These are phyloP conservation scores for Spizellomyces sp. DNA, from an alignment of 192 early-diverging fungal genomes.

Conservation along the genomic window DNA sequence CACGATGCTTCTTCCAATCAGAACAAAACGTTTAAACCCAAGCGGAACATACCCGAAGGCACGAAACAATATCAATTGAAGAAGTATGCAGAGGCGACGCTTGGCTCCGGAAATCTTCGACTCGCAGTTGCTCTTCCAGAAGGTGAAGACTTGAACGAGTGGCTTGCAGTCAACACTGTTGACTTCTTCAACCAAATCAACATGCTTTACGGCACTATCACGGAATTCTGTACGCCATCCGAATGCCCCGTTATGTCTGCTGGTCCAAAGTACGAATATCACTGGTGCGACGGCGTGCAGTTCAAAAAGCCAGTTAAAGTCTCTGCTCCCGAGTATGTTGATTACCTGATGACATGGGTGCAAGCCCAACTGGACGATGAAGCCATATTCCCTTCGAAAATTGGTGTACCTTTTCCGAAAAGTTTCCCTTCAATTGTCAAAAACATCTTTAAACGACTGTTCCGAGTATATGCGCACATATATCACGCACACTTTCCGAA, in stretches of 20 bases:
- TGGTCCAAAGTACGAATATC: conserved; percentile 80
- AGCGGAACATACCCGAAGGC: conserved; percentile 52
- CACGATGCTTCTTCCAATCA: conserved; percentile 4
- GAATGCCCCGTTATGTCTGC: conserved; percentile 91
- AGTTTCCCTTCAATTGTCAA: conserved; percentile 68
- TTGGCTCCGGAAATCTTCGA: conserved; percentile 78
- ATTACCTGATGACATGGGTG: conserved; percentile 78
- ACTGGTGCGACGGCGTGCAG: conserved; percentile 81
- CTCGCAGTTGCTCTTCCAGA: conserved; percentile 80
- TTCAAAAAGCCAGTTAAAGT: conserved; percentile 87
- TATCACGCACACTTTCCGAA: conserved; percentile 83
- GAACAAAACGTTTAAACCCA: conserved; percentile 65
- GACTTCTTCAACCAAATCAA: conserved; percentile 98
- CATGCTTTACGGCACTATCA: conserved; percentile 81
- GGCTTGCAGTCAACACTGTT: conserved; percentile 90
- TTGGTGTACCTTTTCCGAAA: conserved; percentile 74
- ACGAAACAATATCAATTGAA: conserved; percentile 65
- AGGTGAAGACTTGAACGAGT: conserved; percentile 88
- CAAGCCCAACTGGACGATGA: conserved; percentile 85
- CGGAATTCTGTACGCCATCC: conserved; percentile 84
- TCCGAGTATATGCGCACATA: conserved; percentile 93
- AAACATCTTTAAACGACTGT: conserved; percentile 83
- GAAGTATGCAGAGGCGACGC: conserved; percentile 72
- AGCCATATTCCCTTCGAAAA: conserved; percentile 80
- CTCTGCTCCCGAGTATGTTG: conserved; percentile 88